phyloP scores from a whole-genome alignment of 441 rosid species.

The Pelargonium australe region DNA sequence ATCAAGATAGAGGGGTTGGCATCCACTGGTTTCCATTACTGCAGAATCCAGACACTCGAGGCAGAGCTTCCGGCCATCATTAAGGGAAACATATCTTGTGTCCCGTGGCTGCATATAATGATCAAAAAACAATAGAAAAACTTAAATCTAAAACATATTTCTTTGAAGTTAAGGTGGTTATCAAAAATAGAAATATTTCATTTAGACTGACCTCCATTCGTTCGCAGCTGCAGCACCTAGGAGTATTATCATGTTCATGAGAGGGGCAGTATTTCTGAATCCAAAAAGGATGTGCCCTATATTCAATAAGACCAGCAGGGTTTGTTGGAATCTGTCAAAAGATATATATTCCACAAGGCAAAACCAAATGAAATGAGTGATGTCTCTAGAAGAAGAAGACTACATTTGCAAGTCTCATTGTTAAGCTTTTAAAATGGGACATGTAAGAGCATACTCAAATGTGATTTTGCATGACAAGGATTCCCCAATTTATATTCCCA shows the following conservation, averaged over 20 bases:
- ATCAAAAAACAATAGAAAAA: conserved; percentile 9
- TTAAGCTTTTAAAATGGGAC: not conserved
- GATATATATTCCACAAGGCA: conserved; percentile 24
- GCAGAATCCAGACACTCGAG: conserved; percentile 91
- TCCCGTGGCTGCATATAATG: conserved; percentile 56
- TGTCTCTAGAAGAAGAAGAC: not conserved
- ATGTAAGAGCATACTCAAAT: not conserved
- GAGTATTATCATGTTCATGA: conserved; percentile 85
- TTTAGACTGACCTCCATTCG: conserved; percentile 79
- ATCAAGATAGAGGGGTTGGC: conserved; percentile 82
- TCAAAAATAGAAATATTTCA: not conserved
- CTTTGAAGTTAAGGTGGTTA: too few relatives aligned
- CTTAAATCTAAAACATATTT: too few relatives aligned
- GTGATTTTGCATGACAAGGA: too few relatives aligned
- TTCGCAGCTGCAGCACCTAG: conserved; percentile 93
- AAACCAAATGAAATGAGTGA: conserved; percentile 16
- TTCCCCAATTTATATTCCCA: too few relatives aligned
- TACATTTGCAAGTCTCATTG: not conserved
- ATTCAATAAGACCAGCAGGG: conserved; percentile 72
- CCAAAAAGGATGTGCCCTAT: conserved; percentile 93
- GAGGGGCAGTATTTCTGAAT: conserved; percentile 82
- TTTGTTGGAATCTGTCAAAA: conserved; percentile 73
- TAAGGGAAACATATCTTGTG: conserved; percentile 61
- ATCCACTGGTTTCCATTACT: conserved; percentile 78
- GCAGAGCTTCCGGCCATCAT: conserved; percentile 87